A percentile compares a stretch with the other conserved stretches of the same genome.
Evolutionary conservation across 495 filamentous ascomycete species (phyloP).

Genomic region (Glarea lozoyensis): DNA sequence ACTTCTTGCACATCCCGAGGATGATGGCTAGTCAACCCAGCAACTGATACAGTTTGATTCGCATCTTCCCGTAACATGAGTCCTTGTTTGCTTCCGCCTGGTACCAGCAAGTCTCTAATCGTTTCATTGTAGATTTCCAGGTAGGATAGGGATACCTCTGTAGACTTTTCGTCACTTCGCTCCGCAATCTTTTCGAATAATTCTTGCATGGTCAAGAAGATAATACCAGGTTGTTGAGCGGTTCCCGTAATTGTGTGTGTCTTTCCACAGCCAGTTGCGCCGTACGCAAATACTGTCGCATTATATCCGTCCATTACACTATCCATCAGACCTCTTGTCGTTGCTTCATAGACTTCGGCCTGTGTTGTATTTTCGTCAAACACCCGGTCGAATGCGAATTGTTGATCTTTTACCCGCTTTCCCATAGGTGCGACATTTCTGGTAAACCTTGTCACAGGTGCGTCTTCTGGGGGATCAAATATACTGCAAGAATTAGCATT

Average conservation of each 20-base stretch:
- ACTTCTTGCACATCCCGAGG: slow-evolving; percentile 81
- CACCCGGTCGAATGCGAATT: slow-evolving; percentile 91
- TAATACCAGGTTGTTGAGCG: slow-evolving; percentile 88
- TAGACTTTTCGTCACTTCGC: slow-evolving; percentile 71
- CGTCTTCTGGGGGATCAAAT: slow-evolving; percentile 97
- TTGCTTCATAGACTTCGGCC: slow-evolving; percentile 91
- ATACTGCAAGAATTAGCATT: slow-evolving; percentile 47
- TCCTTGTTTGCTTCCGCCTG: slow-evolving; percentile 75
- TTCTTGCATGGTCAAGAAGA: slow-evolving; percentile 98
- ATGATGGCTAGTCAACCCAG: slow-evolving; percentile 85
- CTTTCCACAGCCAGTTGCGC: slow-evolving; percentile 95
- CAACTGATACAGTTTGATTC: slow-evolving; percentile 86
- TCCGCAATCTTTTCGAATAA: slow-evolving; percentile 94
- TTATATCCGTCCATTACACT: slow-evolving; percentile 97
- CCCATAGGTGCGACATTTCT: slow-evolving; percentile 71
- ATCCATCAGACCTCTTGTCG: slow-evolving; percentile 80
- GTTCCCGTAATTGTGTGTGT: slow-evolving; percentile 98
- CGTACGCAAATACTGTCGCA: slow-evolving; percentile 97
- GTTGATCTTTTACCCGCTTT: slow-evolving; percentile 95
- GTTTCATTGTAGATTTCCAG: slow-evolving; percentile 99
- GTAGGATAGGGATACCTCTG: slow-evolving; percentile 88
- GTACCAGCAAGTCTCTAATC: slow-evolving; percentile 87
- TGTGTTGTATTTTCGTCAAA: slow-evolving; percentile 96
- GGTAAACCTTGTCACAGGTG: slow-evolving; percentile 84
- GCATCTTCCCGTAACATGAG: slow-evolving; percentile 93